Conservation (phyloP, 257 asterid genomes). For the Ilex asprella region DNA sequence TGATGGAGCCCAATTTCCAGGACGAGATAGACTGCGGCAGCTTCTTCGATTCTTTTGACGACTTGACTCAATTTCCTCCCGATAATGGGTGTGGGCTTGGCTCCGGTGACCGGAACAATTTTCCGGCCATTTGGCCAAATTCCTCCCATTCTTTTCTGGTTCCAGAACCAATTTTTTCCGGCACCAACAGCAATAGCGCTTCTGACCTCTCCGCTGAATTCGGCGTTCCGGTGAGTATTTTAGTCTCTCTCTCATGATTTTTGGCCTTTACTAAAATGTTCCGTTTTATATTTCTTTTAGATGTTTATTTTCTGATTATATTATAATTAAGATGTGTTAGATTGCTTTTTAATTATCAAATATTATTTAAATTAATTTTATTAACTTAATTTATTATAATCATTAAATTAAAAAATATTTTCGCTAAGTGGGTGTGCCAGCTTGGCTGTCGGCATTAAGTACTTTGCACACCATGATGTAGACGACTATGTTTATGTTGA, state of each 20-base stretch:
- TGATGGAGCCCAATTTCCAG: conserved; percentile 51
- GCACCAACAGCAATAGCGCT: conserved; percentile 27
- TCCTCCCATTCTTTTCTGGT: conserved; percentile 31
- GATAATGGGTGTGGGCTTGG: conserved; percentile 50
- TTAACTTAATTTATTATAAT: too few species aligned
- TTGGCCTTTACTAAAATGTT: neutral
- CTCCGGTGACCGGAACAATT: conserved; percentile 48
- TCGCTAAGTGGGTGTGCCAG: too few species aligned
- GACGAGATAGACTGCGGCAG: conserved; percentile 76
- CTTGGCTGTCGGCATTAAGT: too few species aligned
- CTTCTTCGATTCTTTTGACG: conserved; percentile 91
- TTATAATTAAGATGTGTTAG: neutral
- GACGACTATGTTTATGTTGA: too few species aligned
- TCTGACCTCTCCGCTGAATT: conserved; percentile 69
- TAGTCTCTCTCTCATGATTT: neutral
- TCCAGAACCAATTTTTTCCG: conserved; percentile 43
- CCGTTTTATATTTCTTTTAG: neutral
- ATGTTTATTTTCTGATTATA: neutral
- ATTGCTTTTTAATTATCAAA: too few species aligned
- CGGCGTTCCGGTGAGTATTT: conserved; percentile 67
- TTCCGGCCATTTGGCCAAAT: conserved; percentile 64
- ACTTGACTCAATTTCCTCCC: conserved; percentile 75
- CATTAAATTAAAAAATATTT: too few species aligned
- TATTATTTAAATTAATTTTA: too few species aligned
- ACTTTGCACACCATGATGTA: too few species aligned